Conservation (phyloP, 441 rosid species). For the Bruguiera hainesii region DNA sequence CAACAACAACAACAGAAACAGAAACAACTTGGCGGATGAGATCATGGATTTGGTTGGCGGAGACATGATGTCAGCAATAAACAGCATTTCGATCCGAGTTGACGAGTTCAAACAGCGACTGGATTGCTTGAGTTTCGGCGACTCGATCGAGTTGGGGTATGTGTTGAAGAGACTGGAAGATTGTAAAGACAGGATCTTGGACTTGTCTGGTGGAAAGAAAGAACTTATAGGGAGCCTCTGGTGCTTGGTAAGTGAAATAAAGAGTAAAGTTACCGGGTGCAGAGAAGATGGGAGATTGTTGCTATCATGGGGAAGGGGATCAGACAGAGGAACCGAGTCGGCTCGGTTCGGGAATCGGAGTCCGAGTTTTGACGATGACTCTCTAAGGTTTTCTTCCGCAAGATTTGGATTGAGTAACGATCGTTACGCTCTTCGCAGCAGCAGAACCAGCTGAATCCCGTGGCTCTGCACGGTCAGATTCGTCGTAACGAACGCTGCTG, state of each 20-base stretch:
- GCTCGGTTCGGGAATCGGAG: conserved; percentile 62
- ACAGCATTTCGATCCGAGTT: conserved; percentile 46
- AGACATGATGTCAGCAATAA: conserved; percentile 52
- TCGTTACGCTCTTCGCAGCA: background rate
- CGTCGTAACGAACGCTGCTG: background rate
- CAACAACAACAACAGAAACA: conserved; percentile 24
- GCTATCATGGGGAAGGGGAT: conserved; percentile 23
- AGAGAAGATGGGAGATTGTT: conserved; percentile 24
- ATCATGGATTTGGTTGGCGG: conserved; percentile 43
- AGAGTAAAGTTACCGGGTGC: conserved; percentile 23
- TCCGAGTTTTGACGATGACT: conserved; percentile 24
- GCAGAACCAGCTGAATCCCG: background rate
- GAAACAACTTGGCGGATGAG: conserved; percentile 34
- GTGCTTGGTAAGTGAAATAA: conserved; percentile 45
- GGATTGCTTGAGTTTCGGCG: conserved; percentile 45
- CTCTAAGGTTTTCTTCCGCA: conserved; percentile 47
- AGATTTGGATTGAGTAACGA: conserved; percentile 34
- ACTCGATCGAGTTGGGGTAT: conserved; percentile 63
- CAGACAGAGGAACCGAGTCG: conserved; percentile 41
- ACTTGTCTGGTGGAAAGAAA: conserved; percentile 32
- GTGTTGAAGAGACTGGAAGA: conserved; percentile 48
- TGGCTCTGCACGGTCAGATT: background rate
- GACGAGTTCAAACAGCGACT: conserved; percentile 55
- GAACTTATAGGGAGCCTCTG: conserved; percentile 47
- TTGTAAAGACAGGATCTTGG: conserved; percentile 42